These are phyloP conservation scores for Monosporozyma yasuniensis DNA, from an alignment of 805 yeast species.

Conservation along the genomic window DNA sequence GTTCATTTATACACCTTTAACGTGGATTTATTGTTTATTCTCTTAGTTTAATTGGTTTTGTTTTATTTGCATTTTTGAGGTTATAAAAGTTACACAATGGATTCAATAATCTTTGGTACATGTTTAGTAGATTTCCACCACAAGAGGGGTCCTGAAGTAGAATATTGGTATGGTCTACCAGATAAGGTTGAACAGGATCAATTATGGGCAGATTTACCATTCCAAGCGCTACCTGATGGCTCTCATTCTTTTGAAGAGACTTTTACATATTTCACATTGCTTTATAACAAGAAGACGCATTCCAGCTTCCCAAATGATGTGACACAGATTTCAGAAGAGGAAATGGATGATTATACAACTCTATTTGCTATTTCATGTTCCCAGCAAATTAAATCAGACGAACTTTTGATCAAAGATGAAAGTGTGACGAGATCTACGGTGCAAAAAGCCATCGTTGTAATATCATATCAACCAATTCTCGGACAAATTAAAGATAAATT, in stretches of 20 bases:
- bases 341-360: constrained; percentile 42
- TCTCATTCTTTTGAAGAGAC: constrained; percentile 91
- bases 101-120: constrained; percentile 57
- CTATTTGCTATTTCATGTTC: constrained; percentile 94
- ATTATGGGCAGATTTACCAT: constrained; percentile 82
- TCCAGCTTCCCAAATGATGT: constrained; percentile 33
- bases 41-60: not conserved
- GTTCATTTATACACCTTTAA: too few species aligned
- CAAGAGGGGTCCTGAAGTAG: constrained; percentile 87
- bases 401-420: constrained; percentile 44
- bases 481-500: constrained; percentile 84
- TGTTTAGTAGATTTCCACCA: constrained; percentile 93
- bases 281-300: constrained; percentile 48
- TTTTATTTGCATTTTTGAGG: not conserved
- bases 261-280: constrained; percentile 78
- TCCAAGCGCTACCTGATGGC: constrained; percentile 95
- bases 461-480: constrained; percentile 80
- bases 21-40: not conserved
- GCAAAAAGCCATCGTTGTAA: constrained; percentile 83
- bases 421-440: constrained; percentile 80
- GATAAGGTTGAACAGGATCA: constrained; percentile 27
- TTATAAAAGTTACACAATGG: not conserved
- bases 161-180: constrained; percentile 64
- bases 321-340: constrained; percentile 31
- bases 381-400: constrained; percentile 62